Evolutionary conservation across 805 yeast species (phyloP).

Genomic region (Henningerozyma blattae): DNA sequence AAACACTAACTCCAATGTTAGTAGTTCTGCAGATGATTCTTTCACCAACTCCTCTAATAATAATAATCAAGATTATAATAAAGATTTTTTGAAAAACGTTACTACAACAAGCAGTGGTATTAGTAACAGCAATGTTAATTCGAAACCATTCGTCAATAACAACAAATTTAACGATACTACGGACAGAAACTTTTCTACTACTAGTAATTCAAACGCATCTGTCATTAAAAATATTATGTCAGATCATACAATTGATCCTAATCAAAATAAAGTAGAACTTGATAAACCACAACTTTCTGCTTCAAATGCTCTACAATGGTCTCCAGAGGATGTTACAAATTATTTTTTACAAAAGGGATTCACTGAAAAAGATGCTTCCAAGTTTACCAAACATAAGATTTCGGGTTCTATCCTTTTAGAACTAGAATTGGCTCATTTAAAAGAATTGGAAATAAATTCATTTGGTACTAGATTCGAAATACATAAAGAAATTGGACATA

Average conservation of each 20-base stretch:
- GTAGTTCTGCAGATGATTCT: too few species aligned
- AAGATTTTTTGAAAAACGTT: too few species aligned
- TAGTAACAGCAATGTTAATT: too few species aligned
- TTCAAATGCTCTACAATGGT: slow-evolving; percentile 49
- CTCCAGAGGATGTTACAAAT: slow-evolving; percentile 73
- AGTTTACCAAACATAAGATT: slow-evolving; percentile 78
- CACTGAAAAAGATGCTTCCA: slow-evolving; percentile 60
- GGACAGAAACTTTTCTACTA: too few species aligned
- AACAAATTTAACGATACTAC: too few species aligned
- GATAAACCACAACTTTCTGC: not conserved
- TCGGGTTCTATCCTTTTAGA: slow-evolving; percentile 79
- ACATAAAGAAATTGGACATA: slow-evolving; percentile 73
- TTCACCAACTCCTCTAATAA: too few species aligned
- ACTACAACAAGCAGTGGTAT: too few species aligned
- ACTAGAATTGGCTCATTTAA: slow-evolving; percentile 72
- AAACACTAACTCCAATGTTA: too few species aligned
- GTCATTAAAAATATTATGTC: not conserved
- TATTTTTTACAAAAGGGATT: slow-evolving; percentile 67
- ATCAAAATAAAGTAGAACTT: not conserved
- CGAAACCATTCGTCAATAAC: too few species aligned
- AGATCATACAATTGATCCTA: not conserved
- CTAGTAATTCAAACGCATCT: slow-evolving; percentile 1
- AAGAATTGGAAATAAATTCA: slow-evolving; percentile 82
- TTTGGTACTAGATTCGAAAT: slow-evolving; percentile 95
- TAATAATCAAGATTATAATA: too few species aligned